Evolutionary conservation across 257 asterid species (phyloP), one percentile per base, ranked within the genome.

Genomic region (Nicotiana noctiflora): DNA sequence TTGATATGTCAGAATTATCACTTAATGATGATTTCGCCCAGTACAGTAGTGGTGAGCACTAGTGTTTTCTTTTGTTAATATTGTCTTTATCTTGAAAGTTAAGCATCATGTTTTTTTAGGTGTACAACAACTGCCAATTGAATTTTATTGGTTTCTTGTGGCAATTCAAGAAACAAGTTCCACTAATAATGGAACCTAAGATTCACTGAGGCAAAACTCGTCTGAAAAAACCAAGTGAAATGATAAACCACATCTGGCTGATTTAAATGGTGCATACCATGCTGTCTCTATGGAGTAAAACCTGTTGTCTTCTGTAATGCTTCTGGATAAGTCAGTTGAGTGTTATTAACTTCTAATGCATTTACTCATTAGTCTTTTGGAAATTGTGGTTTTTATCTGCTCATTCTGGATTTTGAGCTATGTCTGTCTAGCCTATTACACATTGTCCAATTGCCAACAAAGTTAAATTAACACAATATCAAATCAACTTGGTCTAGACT

Each of bases 1-100:
- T 95, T 86, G 96, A 89, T 88, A 89, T 93, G 98, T 91, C 98
- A 59, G 99, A 92, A 53, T 81, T 95, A 74, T 90, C 97, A 55
- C 86, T 95, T 59, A 84, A 79, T 67, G 98, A 93, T 86, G 94
- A 92, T 60, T 91, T 89, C 83, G 84, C 60, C 79, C 90, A 89
- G 83, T 88, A 88, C 79, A 91, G 83, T 83, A 75, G 88, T 79
- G 97, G 99, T 95, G 82, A 91, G 93, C 49, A 78, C 67, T 75
- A 81, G 53, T 19, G 14, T 40, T 57, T 53, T 21, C 76, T 64
- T 83, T 62, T 44, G 55, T 18, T 74, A 59, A 8, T 11, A 1
- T 44, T 21, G 32, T 66, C 18, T 74, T 80, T 68, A 15, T 19
- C 23, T 44, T 51, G 60, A 46, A 25, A 53, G 77, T 40, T 72